These are phyloP conservation scores for Bipolaris bicolor DNA, from an alignment of 2,329 filamentous ascomycete species.

Conservation along the genomic window DNA sequence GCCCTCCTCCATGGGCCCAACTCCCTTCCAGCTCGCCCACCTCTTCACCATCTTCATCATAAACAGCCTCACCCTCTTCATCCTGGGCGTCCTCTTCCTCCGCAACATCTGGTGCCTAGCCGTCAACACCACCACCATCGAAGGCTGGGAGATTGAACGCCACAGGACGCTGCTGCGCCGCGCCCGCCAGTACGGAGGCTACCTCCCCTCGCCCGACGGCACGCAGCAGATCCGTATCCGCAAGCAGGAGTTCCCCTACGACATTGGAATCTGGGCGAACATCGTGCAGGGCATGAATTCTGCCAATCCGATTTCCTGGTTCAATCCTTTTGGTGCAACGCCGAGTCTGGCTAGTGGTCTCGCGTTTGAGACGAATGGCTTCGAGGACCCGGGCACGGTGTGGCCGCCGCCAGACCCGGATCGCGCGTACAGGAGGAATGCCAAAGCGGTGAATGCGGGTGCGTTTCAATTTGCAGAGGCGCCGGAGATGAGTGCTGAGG, in stretches of 20 bases:
- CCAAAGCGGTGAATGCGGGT: conserved; percentile 22
- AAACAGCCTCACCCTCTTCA: conserved; percentile 65
- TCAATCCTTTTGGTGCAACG: conserved; percentile 68
- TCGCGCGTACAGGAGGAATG: conserved; percentile 36
- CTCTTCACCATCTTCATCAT: conserved; percentile 66
- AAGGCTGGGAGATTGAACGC: conserved; percentile 70
- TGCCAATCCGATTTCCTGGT: conserved; percentile 66
- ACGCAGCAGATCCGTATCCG: conserved; percentile 58
- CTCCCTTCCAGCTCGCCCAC: conserved; percentile 62
- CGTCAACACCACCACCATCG: conserved; percentile 80
- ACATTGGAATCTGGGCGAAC: conserved; percentile 76
- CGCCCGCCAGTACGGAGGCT: conserved; percentile 60
- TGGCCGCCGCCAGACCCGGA: conserved; percentile 62
- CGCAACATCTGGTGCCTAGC: conserved; percentile 64
- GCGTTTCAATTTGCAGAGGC: conserved; percentile 49
- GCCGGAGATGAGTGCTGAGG: conserved; percentile 45
- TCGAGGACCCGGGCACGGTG: conserved; percentile 60
- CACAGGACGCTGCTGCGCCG: conserved; percentile 55
- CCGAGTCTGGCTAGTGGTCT: conserved; percentile 60
- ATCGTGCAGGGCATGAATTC: conserved; percentile 78
- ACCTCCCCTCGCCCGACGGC: conserved; percentile 63
- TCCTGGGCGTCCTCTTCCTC: conserved; percentile 68
- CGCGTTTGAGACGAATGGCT: conserved; percentile 74
- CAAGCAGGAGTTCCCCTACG: conserved; percentile 80
- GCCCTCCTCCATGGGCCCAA: conserved; percentile 74